phyloP scores from a whole-genome alignment of 1,284 basidiomycete species.

The Agaricales sp. region DNA sequence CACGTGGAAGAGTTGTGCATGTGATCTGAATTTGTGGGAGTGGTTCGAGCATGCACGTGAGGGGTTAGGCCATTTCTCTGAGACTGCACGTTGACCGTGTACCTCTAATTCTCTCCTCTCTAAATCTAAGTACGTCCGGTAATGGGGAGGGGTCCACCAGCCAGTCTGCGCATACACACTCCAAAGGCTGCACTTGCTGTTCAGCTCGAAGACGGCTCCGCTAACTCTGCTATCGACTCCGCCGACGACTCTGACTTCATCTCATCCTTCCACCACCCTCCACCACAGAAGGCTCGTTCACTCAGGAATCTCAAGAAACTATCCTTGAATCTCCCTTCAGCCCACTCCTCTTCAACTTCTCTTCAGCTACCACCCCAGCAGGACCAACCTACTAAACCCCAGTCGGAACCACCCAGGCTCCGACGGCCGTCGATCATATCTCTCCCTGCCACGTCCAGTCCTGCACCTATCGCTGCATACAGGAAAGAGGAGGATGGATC shows the following conservation, averaged over 20 bases:
- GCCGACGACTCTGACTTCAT: conserved; percentile 31
- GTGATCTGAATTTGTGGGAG: background rate
- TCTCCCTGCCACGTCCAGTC: conserved; percentile 30
- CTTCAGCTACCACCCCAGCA: conserved; percentile 25
- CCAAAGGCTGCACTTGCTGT: conserved; percentile 35
- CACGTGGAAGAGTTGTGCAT: background rate
- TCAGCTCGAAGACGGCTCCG: conserved; percentile 34
- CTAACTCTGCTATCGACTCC: conserved; percentile 22
- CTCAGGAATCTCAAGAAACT: conserved; percentile 68
- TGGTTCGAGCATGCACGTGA: background rate
- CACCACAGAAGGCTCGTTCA: conserved; percentile 29
- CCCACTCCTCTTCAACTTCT: conserved; percentile 45
- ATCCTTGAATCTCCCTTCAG: conserved; percentile 54
- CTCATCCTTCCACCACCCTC: conserved; percentile 29
- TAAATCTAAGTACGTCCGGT: conserved; percentile 12
- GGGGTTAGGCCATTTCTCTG: background rate
- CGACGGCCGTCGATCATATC: conserved; percentile 59
- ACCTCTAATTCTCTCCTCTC: conserved; percentile 14
- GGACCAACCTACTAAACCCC: conserved; percentile 16
- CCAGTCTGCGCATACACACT: conserved; percentile 50
- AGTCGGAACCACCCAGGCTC: conserved; percentile 14
- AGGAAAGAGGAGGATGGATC: conserved; percentile 59
- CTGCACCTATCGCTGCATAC: conserved; percentile 38
- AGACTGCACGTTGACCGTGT: conserved; percentile 10
- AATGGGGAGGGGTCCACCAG: conserved; percentile 29